Percentiles rank a stretch among this genome's conserved stretches.
phyloP scores from a whole-genome alignment of 495 filamentous ascomycete species.

The Penicillium chermesinum region DNA sequence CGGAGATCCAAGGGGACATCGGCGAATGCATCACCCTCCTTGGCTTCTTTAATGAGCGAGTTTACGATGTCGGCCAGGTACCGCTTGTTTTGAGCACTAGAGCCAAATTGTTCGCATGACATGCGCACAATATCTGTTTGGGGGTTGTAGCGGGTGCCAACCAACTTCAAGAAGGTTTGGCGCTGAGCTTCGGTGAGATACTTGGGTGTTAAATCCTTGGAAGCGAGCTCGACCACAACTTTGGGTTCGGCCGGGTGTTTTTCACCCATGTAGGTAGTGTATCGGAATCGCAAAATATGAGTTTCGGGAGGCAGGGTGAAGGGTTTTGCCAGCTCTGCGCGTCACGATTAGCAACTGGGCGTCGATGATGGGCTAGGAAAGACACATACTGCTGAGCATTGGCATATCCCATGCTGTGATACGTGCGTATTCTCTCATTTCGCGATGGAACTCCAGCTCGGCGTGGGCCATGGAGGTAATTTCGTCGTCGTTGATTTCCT shows the following conservation, averaged over 20 bases:
- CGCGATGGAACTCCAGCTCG: constrained; percentile 84
- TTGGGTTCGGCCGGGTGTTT: constrained; percentile 85
- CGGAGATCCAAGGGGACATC: constrained; percentile 89
- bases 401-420: constrained; percentile 97
- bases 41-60: constrained; percentile 67
- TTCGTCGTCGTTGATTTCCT: constrained; percentile 69
- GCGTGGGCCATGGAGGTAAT: constrained; percentile 74
- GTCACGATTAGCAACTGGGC: constrained; percentile 21
- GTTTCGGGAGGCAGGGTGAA: constrained; percentile 64
- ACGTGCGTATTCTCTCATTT: constrained; percentile 81
- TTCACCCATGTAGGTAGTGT: constrained; percentile 97
- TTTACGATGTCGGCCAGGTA: constrained; percentile 78
- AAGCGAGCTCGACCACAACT: constrained; percentile 84
- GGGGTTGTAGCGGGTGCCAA: constrained; percentile 86
- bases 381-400: constrained; percentile 66
- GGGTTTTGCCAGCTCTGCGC: constrained; percentile 69
- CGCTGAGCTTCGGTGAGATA: constrained; percentile 61
- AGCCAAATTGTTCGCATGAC: constrained; percentile 81
- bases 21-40: constrained; percentile 77
- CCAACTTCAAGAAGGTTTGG: constrained; percentile 80
- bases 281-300: constrained; percentile 81
- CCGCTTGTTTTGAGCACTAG: constrained; percentile 91
- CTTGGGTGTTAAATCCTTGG: constrained; percentile 55
- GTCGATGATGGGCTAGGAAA: not conserved
- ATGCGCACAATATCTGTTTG: constrained; percentile 79